phyloP scores from a whole-genome alignment of 192 early-diverging fungal genomes.

The Paraglomus brasilianum region DNA sequence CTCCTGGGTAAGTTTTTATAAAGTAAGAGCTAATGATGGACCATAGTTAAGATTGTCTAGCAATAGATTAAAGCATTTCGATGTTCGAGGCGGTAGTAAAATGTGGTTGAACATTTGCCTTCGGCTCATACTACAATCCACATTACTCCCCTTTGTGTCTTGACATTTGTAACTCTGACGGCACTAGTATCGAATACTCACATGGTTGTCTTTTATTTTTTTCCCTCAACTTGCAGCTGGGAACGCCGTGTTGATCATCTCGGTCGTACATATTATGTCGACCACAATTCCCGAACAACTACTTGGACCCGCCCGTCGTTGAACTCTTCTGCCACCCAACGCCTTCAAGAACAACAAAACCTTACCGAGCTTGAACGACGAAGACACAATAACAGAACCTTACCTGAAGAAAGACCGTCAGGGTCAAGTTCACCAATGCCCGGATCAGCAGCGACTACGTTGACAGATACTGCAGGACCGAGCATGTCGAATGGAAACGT shows the following conservation, averaged over 20 bases:
- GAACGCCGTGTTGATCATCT: constrained; percentile 93
- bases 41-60: neutral
- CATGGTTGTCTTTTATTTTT: constrained; percentile 14
- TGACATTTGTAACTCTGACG: too few relatives aligned
- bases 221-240: constrained; percentile 63
- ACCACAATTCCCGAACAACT: constrained; percentile 94
- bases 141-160: too few relatives aligned
- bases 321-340: constrained; percentile 36
- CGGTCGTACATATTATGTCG: constrained; percentile 95
- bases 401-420: constrained; percentile 64
- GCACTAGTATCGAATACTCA: neutral
- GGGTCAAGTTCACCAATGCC: constrained; percentile 40
- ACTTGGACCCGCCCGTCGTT: constrained; percentile 79
- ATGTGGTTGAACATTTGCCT: neutral
- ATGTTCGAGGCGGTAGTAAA: neutral
- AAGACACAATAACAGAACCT: constrained; percentile 77
- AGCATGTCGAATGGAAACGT: constrained; percentile 33
- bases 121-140: too few relatives aligned
- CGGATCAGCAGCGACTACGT: constrained; percentile 24
- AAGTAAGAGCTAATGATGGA: neutral
- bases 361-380: constrained; percentile 74
- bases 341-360: constrained; percentile 46
- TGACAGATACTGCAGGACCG: constrained; percentile 34
- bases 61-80: constrained; percentile 9
- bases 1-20: constrained; percentile 35